Percentiles rank a stretch among this genome's conserved stretches.
Evolutionary conservation across 192 early-diverging fungal species (phyloP).

Genomic region (Podila minutissima): DNA sequence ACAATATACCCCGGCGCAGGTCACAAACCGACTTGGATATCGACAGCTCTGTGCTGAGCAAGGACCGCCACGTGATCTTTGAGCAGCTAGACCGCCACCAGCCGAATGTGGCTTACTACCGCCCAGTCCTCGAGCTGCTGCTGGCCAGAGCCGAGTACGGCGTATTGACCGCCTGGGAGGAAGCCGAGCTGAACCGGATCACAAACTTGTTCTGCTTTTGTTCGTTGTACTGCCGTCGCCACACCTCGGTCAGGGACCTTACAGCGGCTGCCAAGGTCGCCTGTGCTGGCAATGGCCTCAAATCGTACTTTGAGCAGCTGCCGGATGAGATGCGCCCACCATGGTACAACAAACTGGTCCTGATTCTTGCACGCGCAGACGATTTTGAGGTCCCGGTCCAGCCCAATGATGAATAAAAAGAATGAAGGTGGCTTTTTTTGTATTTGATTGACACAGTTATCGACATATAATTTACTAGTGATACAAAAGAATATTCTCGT

Average conservation of each 20-base stretch:
- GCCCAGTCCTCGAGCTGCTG: conserved; percentile 13
- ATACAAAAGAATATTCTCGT: too few species aligned
- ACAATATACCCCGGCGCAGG: too few species aligned
- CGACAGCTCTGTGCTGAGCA: too few species aligned
- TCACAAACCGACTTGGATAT: too few species aligned
- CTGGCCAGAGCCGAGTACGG: conserved; percentile 38
- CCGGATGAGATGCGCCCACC: conserved; percentile 5
- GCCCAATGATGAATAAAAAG: not conserved
- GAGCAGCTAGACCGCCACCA: not conserved
- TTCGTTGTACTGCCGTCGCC: conserved; percentile 9
- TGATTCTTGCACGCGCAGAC: conserved; percentile 7
- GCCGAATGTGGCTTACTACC: conserved; percentile 11
- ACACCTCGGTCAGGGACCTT: not conserved
- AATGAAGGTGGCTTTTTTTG: too few species aligned
- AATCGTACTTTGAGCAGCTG: conserved; percentile 19
- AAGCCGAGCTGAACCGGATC: conserved; percentile 19
- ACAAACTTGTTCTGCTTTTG: conserved; percentile 25
- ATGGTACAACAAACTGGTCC: conserved; percentile 23
- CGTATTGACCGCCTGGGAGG: conserved; percentile 12
- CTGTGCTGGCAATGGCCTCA: not conserved
- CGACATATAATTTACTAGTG: too few species aligned
- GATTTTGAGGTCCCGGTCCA: not conserved
- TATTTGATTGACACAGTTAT: too few species aligned
- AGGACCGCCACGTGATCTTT: not conserved
- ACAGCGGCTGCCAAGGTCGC: not conserved